Percentiles rank a stretch among this genome's conserved stretches.
Evolutionary conservation across 495 filamentous ascomycete species (phyloP).

Genomic region (Penicillium argentinense): DNA sequence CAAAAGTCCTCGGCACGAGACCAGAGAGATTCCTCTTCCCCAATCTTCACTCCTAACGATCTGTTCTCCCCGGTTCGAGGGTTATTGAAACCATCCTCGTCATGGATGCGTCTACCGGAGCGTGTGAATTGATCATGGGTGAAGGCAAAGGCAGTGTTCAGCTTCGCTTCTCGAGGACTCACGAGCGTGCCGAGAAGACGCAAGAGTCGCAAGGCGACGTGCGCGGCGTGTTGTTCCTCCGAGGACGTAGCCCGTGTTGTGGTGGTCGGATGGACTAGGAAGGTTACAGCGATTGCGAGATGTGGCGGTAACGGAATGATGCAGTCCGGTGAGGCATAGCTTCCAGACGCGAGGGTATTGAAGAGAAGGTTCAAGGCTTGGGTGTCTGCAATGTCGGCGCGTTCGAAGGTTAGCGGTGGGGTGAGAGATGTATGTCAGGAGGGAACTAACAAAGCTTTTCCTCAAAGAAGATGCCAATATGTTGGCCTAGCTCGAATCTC

Average conservation of each 20-base stretch:
- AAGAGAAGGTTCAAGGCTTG: slow-evolving; percentile 69
- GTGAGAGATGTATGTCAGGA: background rate
- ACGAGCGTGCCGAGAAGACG: slow-evolving; percentile 53
- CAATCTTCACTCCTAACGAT: slow-evolving; percentile 53
- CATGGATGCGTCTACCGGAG: slow-evolving; percentile 30
- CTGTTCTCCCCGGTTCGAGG: slow-evolving; percentile 31
- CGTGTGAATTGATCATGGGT: slow-evolving; percentile 36
- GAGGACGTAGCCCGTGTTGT: slow-evolving; percentile 58
- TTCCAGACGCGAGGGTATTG: slow-evolving; percentile 60
- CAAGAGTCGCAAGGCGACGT: slow-evolving; percentile 57
- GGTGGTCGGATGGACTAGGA: slow-evolving; percentile 68
- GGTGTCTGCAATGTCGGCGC: slow-evolving; percentile 47
- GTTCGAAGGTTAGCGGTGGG: slow-evolving; percentile 7
- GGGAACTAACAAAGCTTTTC: slow-evolving; percentile 64
- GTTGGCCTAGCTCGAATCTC: slow-evolving; percentile 61
- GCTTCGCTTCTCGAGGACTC: slow-evolving; percentile 48
- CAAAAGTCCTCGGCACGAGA: slow-evolving; percentile 79
- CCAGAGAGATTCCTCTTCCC: slow-evolving; percentile 68
- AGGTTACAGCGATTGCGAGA: slow-evolving; percentile 64
- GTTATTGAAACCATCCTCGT: slow-evolving; percentile 15
- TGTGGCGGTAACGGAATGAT: slow-evolving; percentile 55
- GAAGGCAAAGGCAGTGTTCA: slow-evolving; percentile 57
- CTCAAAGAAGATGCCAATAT: slow-evolving; percentile 72
- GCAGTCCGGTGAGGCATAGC: slow-evolving; percentile 40
- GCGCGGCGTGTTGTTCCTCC: slow-evolving; percentile 53